Conservation (phyloP, 345 rosid species). For the Eutrema japonicum region DNA sequence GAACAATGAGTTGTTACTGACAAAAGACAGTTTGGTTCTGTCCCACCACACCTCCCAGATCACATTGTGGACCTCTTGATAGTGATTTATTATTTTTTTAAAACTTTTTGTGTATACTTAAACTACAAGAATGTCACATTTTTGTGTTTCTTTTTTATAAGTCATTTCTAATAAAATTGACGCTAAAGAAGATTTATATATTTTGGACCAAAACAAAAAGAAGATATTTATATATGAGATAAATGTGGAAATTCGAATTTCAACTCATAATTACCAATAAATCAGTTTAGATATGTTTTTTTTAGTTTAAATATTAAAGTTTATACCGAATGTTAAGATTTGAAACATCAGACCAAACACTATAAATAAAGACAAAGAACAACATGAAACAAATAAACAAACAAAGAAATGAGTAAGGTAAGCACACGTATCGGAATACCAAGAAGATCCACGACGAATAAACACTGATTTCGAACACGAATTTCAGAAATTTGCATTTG, state of each 20-base stretch:
- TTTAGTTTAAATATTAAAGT: too few species aligned
- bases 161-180: background rate
- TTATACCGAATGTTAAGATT: too few species aligned
- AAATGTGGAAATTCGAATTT: background rate
- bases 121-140: background rate
- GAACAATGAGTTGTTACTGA: slow-evolving; percentile 49
- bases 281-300: too few species aligned
- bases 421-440: too few species aligned
- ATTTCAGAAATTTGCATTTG: too few species aligned
- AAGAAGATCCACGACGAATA: too few species aligned
- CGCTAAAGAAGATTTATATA: background rate
- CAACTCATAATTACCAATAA: background rate
- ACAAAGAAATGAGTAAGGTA: too few species aligned
- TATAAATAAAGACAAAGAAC: too few species aligned
- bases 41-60: slow-evolving; percentile 41
- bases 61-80: slow-evolving; percentile 37
- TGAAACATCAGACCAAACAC: too few species aligned
- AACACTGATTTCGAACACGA: too few species aligned
- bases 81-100: background rate
- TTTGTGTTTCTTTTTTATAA: background rate
- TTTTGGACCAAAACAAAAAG: too few species aligned
- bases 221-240: background rate
- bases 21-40: slow-evolving; percentile 43
- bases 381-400: too few species aligned
- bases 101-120: background rate